phyloP scores from a whole-genome alignment of 202 grass and related monocot genomes.

The Zoysia matrella region DNA sequence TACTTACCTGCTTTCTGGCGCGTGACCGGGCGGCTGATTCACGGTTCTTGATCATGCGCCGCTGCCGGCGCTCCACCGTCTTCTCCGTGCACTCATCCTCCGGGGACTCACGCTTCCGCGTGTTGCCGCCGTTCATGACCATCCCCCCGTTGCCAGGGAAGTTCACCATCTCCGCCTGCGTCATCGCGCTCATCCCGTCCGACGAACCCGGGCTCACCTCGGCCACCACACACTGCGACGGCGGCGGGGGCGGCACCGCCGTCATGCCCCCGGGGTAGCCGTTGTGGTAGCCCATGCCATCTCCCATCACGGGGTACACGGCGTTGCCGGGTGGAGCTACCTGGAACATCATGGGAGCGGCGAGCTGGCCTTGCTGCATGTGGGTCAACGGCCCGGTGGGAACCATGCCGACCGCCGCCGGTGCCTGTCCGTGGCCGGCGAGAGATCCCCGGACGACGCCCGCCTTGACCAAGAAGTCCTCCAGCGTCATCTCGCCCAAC shows the following conservation, averaged over 20 bases:
- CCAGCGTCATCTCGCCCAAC: constrained; percentile 89
- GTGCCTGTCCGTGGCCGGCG: constrained; percentile 8
- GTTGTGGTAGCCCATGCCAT: constrained; percentile 49
- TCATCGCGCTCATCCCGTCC: constrained; percentile 64
- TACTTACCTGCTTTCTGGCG: constrained; percentile 80
- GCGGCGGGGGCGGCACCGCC: constrained; percentile 25
- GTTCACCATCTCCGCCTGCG: constrained; percentile 54
- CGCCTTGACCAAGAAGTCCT: constrained; percentile 88
- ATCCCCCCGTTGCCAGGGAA: constrained; percentile 41
- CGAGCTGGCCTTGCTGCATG: constrained; percentile 27
- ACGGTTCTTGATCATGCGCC: constrained; percentile 96
- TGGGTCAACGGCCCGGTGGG: constrained; percentile 15
- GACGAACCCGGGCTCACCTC: constrained; percentile 64
- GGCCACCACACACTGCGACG: constrained; percentile 16
- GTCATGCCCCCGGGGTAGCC: constrained; percentile 45
- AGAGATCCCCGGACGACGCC: constrained; percentile 67
- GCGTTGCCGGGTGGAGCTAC: constrained; percentile 37
- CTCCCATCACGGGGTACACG: constrained; percentile 55
- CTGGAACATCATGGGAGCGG: constrained; percentile 49
- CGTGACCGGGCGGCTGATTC: constrained; percentile 87
- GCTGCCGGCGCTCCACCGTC: constrained; percentile 82
- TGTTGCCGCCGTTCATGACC: constrained; percentile 11
- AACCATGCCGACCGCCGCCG: constrained; percentile 27
- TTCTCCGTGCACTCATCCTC: constrained; percentile 53
- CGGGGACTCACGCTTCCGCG: constrained; percentile 46